These are phyloP conservation scores for Decorospora gaudefroyi DNA, from an alignment of 2,329 filamentous ascomycete species.

Conservation along the genomic window DNA sequence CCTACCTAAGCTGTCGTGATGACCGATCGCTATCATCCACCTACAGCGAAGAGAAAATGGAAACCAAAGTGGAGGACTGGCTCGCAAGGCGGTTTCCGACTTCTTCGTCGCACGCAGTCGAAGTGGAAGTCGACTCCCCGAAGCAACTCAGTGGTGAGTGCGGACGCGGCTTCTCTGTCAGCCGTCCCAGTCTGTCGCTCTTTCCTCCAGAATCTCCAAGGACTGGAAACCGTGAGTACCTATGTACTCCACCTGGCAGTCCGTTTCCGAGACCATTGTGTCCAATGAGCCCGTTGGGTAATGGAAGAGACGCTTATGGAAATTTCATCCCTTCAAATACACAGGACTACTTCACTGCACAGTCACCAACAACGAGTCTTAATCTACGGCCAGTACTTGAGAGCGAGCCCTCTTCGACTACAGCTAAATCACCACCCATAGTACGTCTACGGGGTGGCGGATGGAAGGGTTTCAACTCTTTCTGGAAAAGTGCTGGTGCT, in stretches of 20 bases:
- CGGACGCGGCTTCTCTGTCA: not conserved
- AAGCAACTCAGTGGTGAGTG: not conserved
- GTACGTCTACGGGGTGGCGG: conserved; percentile 1
- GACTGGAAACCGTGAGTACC: conserved; percentile 14
- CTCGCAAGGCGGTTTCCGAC: conserved; percentile 3
- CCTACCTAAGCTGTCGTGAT: not conserved
- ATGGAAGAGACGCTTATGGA: conserved; percentile 21
- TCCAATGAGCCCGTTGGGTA: conserved; percentile 16
- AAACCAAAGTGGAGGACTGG: conserved; percentile 6
- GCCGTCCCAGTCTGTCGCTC: conserved; percentile 1
- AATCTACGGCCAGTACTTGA: not conserved
- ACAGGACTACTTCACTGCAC: conserved; percentile 8
- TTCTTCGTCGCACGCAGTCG: not conserved
- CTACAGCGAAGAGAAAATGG: not conserved
- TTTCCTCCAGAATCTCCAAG: conserved; percentile 6
- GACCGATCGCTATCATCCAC: not conserved
- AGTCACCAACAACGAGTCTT: not conserved
- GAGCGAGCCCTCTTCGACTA: not conserved
- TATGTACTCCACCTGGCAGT: not conserved
- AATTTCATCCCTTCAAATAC: conserved; percentile 19
- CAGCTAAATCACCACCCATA: not conserved
- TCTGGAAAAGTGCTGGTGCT: conserved; percentile 7
- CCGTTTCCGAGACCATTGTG: conserved; percentile 1
- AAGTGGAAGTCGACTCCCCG: not conserved
- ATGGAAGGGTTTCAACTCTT: conserved; percentile 1